Evolutionary conservation across 2,329 filamentous ascomycete species (phyloP), one percentile per base, ranked within the genome.

Genomic region (Monilinia fructicola): DNA sequence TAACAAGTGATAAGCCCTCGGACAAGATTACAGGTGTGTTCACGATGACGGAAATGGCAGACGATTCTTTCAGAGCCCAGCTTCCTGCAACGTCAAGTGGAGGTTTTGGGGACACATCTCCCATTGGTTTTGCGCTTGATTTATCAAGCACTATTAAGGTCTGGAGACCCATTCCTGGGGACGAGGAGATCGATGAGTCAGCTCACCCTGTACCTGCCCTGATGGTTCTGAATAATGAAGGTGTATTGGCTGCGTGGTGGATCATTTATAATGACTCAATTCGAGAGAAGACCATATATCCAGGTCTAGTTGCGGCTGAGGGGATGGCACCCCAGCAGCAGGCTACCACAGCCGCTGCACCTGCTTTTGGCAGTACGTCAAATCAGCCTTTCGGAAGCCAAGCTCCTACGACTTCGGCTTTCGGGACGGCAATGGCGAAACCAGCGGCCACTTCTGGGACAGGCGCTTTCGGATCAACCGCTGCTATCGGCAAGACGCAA

Each of bases 191-290:
- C 56, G 85, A 90, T 42, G 85, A 93, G 73, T 96, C 93, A 5
- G 84, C 89, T 0, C 88, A 87, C 1, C 94, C 95, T 16, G 79
- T 98, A 11, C 95, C 95, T 7, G 92, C 89, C 14, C 82, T 97
- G 53, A 89, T 95, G 83, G 84, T 92, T 40, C 81, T 99, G 21
- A 98, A 96, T 68, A 89, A 97, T 71, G 92, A 97, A 74, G 95
- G 95, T 70, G 80, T 96, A 12, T 81, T 99, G 21, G 87, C 87
- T 55, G 85, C 88, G 16, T 99, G 94, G 93, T 97, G 94, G 92
- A 79, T 98, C 54, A 85, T 98, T 26, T 97, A 97, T 78, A 87
- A 90, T 46, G 92, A 96, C 53, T 93, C 94, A 2, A 88, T 99
- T 69, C 86, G 89, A 67, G 82, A 89, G 72, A 88, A 88, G 4